Evolutionary conservation across 768 basidiomycete species (phyloP), one percentile per base, ranked within the genome.

Genomic region (Neoboletus magnificus): DNA sequence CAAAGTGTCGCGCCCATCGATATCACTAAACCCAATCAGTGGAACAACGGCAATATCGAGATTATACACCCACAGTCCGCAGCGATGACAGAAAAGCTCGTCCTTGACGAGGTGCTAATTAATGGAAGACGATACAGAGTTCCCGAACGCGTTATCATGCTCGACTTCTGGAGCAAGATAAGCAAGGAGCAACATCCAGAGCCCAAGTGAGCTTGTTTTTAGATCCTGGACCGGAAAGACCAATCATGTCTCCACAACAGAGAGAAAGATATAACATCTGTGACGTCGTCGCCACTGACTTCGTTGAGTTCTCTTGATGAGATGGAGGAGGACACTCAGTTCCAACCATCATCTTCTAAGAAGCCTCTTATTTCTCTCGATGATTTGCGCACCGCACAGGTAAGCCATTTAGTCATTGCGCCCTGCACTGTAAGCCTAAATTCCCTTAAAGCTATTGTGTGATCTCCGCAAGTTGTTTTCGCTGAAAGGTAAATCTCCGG

Each of bases 81-180:
- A 39, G 73, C 77, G 15, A 67, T 77, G 40, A 62, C 74, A 10
- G 71, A 72, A 37, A 85, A 79, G 59, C 76, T 88, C 43, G 68
- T 79, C 33, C 82, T 87, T 16, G 92, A 94, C 61, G 93, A 95
- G 63, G 85, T 93, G 23, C 74, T 91, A 49, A 92, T 93, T 63
- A 92, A 92, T 63, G 90, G 90, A 32, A 86, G 91, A 59, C 84
- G 91, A 42, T 98, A 97, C 73, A 79, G 94, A 65, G 87, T 98
- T 23, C 97, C 97, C 4, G 97, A 98, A 69, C 82, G 85, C 55
- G 81, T 94, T 47, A 89, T 99, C 61, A 81, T 91, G 44, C 81
- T 99, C 46, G 96, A 99, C 70, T 99, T 99, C 66, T 98, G 96
- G 95, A 86, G 84, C 54, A 94, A 89, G 70, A 77, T 91, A 55